Evolutionary conservation across 2,329 filamentous ascomycete genomes (phyloP).

Genomic region (Oidium heveae): DNA sequence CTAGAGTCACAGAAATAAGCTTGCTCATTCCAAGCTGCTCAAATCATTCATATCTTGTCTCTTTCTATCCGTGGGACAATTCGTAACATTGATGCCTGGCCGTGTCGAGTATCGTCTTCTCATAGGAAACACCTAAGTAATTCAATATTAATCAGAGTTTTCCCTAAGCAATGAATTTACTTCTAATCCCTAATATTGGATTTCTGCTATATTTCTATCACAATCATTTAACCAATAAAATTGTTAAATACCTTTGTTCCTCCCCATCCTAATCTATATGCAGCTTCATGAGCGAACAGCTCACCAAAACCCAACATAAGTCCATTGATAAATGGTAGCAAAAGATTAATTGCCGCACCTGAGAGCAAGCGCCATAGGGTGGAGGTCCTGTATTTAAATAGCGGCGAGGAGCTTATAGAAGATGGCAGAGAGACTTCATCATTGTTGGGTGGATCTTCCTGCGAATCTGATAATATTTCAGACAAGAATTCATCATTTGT

Average conservation of each 20-base stretch:
- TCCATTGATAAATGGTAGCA: constrained; percentile 88
- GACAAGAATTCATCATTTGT: constrained; percentile 46
- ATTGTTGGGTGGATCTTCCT: constrained; percentile 44
- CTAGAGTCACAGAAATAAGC: no score
- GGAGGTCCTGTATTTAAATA: constrained; percentile 74
- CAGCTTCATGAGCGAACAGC: constrained; percentile 84
- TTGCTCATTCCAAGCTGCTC: no score
- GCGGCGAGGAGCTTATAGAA: constrained; percentile 33
- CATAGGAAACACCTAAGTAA: no score
- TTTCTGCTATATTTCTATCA: no score
- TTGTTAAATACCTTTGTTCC: constrained; percentile 50
- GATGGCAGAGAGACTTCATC: constrained; percentile 38
- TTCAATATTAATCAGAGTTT: no score
- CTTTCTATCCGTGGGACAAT: no score
- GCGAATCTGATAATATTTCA: constrained; percentile 61
- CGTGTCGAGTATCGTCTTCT: no score
- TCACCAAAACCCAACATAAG: constrained; percentile 97
- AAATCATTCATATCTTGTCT: no score
- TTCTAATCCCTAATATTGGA: no score
- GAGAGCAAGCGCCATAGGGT: constrained; percentile 67
- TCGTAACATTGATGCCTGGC: no score
- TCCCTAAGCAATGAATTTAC: no score
- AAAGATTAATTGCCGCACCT: constrained; percentile 81
- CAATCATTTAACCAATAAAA: no score
- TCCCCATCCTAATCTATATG: constrained; percentile 80